Conservation (phyloP, 495 filamentous ascomycete species). For the Penicillium coprophilum region DNA sequence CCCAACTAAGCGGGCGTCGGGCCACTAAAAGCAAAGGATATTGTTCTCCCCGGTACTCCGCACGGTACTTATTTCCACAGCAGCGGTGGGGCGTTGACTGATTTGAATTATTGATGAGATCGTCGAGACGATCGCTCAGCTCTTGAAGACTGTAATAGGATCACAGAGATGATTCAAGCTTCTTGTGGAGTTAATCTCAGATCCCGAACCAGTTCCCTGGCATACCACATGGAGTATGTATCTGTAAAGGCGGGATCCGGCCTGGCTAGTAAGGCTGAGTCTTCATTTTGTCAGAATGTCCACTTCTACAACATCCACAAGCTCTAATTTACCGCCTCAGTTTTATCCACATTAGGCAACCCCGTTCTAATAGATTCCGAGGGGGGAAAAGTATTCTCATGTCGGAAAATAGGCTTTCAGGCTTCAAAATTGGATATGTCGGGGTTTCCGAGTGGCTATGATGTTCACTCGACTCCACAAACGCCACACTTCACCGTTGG, state of each 20-base stretch:
- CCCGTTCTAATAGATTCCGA: conserved; percentile 5
- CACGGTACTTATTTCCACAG: no score
- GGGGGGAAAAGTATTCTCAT: not conserved
- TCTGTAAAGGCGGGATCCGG: not conserved
- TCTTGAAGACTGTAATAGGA: conserved; percentile 9
- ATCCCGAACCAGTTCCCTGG: conserved; percentile 8
- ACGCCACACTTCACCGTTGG: conserved; percentile 26
- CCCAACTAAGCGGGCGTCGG: not conserved
- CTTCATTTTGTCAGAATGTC: conserved; percentile 7
- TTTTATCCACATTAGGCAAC: conserved; percentile 15
- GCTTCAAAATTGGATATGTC: conserved; percentile 2
- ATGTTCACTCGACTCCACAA: conserved; percentile 12
- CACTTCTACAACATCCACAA: not conserved
- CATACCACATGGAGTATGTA: conserved; percentile 1
- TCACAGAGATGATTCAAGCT: conserved; percentile 16
- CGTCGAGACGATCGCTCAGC: conserved; percentile 19
- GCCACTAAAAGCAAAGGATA: not conserved
- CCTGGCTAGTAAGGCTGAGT: conserved; percentile 14
- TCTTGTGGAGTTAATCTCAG: conserved; percentile 16
- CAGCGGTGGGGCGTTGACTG: not conserved
- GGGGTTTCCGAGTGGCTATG: conserved; percentile 19
- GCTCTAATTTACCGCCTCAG: not conserved
- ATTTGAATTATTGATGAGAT: conserved; percentile 25
- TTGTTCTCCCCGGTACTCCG: not conserved
- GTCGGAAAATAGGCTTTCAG: not conserved